phyloP scores from a whole-genome alignment of 345 rosid genomes.

The Viola odorata region DNA sequence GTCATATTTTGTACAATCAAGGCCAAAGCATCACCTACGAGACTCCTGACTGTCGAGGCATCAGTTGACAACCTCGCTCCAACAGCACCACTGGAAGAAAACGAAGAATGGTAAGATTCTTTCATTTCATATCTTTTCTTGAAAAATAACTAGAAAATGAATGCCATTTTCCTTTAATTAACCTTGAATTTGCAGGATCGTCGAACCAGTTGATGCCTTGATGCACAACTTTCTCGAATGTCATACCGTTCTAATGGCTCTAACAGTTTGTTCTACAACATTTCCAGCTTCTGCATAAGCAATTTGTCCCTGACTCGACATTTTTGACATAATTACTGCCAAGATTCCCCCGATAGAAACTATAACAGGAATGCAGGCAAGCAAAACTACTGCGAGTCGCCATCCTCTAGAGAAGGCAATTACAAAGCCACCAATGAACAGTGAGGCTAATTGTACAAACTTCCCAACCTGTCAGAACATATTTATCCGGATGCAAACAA shows the following conservation, averaged over 20 bases:
- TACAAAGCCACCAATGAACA: conserved; percentile 62
- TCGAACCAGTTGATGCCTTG: conserved; percentile 90
- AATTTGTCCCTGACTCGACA: conserved; percentile 68
- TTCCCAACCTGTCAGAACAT: conserved; percentile 57
- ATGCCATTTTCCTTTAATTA: not conserved
- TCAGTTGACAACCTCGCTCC: conserved; percentile 64
- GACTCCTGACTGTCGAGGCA: conserved; percentile 44
- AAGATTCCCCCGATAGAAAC: conserved; percentile 49
- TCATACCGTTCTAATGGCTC: conserved; percentile 78
- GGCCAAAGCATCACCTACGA: conserved; percentile 56
- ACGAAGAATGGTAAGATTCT: not conserved
- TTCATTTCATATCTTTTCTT: not conserved
- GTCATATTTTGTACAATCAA: conserved; percentile 45
- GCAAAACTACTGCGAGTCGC: conserved; percentile 47
- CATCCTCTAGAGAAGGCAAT: conserved; percentile 61
- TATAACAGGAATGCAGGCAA: conserved; percentile 55
- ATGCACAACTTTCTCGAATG: conserved; percentile 72
- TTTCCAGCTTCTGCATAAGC: conserved; percentile 87
- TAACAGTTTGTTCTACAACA: conserved; percentile 79
- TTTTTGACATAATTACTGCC: conserved; percentile 53
- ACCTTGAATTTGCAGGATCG: conserved; percentile 70
- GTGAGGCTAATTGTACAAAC: conserved; percentile 50
- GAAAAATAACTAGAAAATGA: not conserved
- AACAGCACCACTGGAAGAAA: conserved; percentile 46
- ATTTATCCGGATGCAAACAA: not conserved